Percentiles rank a stretch among this genome's conserved stretches.
Evolutionary conservation across 1,284 basidiomycete species (phyloP).

Genomic region (Cystobasidium sp.): DNA sequence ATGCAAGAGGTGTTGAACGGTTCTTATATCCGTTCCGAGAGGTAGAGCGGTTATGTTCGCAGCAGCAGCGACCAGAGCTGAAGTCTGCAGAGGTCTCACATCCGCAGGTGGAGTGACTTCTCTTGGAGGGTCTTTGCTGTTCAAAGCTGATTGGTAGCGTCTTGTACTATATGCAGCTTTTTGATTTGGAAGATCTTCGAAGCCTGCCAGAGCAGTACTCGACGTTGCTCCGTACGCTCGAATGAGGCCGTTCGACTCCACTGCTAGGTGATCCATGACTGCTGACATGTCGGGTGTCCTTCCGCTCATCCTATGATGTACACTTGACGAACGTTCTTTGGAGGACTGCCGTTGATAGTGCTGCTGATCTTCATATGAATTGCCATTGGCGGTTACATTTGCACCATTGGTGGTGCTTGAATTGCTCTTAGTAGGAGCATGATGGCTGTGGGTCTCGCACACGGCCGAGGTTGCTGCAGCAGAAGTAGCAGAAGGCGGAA

Average conservation of each 20-base stretch:
- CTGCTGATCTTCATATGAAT: background rate
- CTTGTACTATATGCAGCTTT: conserved; percentile 11
- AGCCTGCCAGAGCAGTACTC: conserved; percentile 13
- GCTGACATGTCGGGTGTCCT: conserved; percentile 23
- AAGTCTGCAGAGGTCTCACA: background rate
- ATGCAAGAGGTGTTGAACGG: conserved; percentile 36
- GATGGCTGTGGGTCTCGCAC: too few species aligned
- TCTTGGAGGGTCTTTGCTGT: conserved; percentile 3
- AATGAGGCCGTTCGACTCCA: conserved; percentile 24
- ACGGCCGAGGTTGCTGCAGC: background rate
- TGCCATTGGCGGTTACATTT: background rate
- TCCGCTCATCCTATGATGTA: background rate
- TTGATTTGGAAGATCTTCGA: conserved; percentile 11
- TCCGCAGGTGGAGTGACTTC: conserved; percentile 13
- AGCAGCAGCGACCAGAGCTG: conserved; percentile 27
- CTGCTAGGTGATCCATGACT: conserved; percentile 31
- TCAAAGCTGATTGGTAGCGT: conserved; percentile 20
- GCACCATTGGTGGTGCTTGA: too few species aligned
- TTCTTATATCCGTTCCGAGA: conserved; percentile 35
- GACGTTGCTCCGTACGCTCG: conserved; percentile 27
- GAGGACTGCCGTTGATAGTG: background rate
- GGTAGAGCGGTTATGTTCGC: conserved; percentile 26
- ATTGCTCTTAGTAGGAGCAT: too few species aligned
- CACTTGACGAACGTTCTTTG: background rate
- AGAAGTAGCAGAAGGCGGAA: background rate